A percentile compares a stretch with the other conserved stretches of the same genome.
Evolutionary conservation across 768 basidiomycete genomes (phyloP).

Genomic region (Leccinellum albellum): DNA sequence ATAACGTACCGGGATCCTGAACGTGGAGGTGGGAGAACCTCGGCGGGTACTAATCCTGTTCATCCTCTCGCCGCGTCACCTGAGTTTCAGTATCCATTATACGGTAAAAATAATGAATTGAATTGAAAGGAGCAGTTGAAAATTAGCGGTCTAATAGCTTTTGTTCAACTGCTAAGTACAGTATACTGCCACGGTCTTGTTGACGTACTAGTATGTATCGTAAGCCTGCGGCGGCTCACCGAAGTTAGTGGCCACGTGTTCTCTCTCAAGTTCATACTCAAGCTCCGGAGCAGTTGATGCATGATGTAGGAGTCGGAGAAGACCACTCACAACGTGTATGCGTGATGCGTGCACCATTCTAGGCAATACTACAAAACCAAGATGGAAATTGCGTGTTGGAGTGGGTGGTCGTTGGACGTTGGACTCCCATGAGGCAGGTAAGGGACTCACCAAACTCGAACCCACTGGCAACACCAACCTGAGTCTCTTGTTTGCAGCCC

Average conservation of each 20-base stretch:
- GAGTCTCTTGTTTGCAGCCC: background rate
- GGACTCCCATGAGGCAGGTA: conserved; percentile 15
- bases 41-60: background rate
- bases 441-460: conserved; percentile 4
- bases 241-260: background rate
- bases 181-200: too few relatives aligned
- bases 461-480: background rate
- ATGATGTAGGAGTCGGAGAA: background rate
- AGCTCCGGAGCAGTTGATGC: background rate
- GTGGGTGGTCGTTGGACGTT: background rate
- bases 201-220: background rate
- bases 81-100: background rate
- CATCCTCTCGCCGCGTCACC: background rate
- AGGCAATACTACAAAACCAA: background rate
- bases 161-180: background rate
- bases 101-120: background rate
- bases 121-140: background rate
- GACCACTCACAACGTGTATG: background rate
- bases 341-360: background rate
- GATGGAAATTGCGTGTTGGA: conserved; percentile 13
- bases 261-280: background rate
- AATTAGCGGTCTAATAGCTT: background rate
- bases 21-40: background rate
- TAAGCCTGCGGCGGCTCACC: background rate
- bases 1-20: background rate